Evolutionary conservation across 352 stramenopile genomes (phyloP).

Genomic region (Phytopythium chamaehyphon): DNA sequence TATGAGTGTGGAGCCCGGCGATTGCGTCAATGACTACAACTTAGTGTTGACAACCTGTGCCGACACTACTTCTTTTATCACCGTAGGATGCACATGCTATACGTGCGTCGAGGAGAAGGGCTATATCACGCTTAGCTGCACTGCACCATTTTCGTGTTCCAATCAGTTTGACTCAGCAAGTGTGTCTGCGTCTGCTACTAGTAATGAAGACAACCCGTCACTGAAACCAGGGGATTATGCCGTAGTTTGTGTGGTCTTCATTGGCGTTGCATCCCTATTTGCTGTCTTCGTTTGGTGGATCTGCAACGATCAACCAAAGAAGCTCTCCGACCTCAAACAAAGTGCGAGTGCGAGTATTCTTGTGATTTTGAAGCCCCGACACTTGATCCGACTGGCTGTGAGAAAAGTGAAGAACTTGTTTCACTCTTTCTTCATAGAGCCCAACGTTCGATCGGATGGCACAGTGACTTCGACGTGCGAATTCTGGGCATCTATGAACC

Average conservation of each 20-base stretch:
- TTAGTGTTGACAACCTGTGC: not conserved
- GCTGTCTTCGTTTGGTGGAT: not conserved
- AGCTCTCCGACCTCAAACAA: not conserved
- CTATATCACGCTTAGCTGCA: not conserved
- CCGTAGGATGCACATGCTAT: constrained; percentile 1
- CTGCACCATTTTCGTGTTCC: not conserved
- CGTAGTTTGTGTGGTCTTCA: not conserved
- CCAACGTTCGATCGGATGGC: not conserved
- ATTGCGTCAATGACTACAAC: not conserved
- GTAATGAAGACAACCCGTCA: not conserved
- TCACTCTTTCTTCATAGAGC: not conserved
- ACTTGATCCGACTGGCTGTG: not conserved
- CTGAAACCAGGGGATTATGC: not conserved
- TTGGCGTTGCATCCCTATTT: not conserved
- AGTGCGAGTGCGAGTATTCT: not conserved
- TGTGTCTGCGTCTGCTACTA: no score
- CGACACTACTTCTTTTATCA: not conserved
- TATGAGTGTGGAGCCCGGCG: not conserved
- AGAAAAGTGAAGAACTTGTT: not conserved
- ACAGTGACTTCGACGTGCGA: not conserved
- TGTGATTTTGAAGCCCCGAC: not conserved
- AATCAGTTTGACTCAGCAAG: not conserved
- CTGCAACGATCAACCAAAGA: not conserved
- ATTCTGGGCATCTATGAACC: not conserved
- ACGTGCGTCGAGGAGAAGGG: not conserved